phyloP scores from a whole-genome alignment of 805 yeast genomes.

The Saitoella complicata region DNA sequence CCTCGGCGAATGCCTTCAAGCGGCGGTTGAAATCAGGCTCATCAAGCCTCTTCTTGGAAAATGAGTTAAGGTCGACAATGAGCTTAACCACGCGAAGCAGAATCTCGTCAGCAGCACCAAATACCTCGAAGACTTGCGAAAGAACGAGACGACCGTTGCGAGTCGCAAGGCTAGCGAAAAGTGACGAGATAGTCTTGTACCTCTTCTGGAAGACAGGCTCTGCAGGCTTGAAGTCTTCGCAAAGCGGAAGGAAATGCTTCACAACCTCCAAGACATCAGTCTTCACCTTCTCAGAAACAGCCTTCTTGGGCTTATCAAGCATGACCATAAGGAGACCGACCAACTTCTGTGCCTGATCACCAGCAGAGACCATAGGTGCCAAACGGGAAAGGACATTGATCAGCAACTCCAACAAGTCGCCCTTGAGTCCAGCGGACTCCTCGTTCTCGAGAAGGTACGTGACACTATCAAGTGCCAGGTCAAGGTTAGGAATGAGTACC shows the following conservation, averaged over 20 bases:
- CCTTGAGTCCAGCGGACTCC: background rate
- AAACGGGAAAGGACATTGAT: background rate
- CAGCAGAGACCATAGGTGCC: background rate
- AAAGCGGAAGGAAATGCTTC: background rate
- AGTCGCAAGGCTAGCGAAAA: background rate
- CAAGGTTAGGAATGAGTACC: background rate
- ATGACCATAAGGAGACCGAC: background rate
- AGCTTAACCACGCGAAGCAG: constrained; percentile 33
- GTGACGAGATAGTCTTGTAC: background rate
- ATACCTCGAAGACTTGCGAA: constrained; percentile 39
- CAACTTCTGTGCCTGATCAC: background rate
- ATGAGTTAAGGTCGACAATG: constrained; percentile 56
- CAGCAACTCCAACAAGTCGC: background rate
- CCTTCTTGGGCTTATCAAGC: background rate
- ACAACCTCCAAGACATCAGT: background rate
- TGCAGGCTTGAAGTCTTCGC: background rate
- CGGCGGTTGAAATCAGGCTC: constrained; percentile 70
- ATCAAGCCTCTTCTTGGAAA: constrained; percentile 40
- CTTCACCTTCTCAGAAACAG: background rate
- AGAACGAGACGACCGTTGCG: constrained; percentile 45
- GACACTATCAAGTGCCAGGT: background rate
- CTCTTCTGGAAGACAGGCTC: background rate
- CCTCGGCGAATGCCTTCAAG: constrained; percentile 44
- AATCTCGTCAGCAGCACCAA: constrained; percentile 37
- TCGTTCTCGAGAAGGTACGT: background rate